Evolutionary conservation across 768 basidiomycete genomes (phyloP).

Genomic region (Suillus bovinus): DNA sequence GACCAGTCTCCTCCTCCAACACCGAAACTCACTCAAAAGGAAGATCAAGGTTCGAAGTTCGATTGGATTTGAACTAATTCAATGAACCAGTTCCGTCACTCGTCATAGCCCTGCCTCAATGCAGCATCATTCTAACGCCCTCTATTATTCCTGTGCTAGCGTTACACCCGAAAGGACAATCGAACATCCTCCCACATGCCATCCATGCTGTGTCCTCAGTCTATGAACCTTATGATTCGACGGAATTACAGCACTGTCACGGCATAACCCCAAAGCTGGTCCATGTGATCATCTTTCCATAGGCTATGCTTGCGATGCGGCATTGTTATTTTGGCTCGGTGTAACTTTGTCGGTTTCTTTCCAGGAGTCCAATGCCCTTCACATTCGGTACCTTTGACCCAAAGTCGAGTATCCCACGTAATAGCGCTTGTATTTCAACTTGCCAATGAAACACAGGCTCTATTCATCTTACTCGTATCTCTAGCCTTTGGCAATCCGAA

Average conservation of each 20-base stretch:
- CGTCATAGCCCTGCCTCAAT: background rate
- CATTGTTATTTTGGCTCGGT: background rate
- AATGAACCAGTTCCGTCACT: background rate
- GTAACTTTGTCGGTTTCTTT: background rate
- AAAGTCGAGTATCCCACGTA: background rate
- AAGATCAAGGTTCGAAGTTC: background rate
- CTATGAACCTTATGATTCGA: background rate
- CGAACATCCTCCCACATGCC: background rate
- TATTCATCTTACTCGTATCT: background rate
- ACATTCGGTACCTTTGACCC: background rate
- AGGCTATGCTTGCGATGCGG: conserved; percentile 1
- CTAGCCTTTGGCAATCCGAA: background rate
- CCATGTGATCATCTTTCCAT: conserved; percentile 3
- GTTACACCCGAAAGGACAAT: conserved; percentile 4
- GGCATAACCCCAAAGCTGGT: background rate
- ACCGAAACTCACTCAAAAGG: background rate
- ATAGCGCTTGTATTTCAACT: background rate
- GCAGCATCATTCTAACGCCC: background rate
- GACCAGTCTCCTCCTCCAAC: too few species aligned
- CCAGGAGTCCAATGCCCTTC: background rate
- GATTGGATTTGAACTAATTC: background rate
- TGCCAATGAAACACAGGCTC: background rate
- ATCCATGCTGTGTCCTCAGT: background rate
- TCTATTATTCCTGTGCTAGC: background rate
- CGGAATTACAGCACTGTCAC: conserved; percentile 2